These are phyloP conservation scores for Pythium vanterpoolii DNA, from an alignment of 352 stramenopile species.

Conservation along the genomic window DNA sequence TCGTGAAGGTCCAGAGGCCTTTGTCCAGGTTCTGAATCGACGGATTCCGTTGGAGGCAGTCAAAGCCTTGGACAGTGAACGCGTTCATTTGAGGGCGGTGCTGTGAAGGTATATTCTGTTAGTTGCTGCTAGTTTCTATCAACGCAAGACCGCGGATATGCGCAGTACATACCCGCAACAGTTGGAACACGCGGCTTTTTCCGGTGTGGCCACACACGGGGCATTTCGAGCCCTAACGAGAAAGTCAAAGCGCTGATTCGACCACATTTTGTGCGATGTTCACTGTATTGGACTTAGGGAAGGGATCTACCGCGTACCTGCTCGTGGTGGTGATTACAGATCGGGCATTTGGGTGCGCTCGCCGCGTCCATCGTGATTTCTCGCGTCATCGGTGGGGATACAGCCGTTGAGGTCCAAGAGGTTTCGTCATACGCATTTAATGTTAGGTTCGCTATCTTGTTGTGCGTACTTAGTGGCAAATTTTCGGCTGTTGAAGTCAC, in stretches of 20 bases:
- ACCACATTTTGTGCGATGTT: background rate
- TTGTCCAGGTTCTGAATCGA: conserved; percentile 29
- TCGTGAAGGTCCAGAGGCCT: conserved; percentile 46
- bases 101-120: conserved; percentile 14
- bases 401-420: background rate
- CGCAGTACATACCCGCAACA: conserved; percentile 37
- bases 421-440: no score
- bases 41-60: conserved; percentile 38
- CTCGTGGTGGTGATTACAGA: conserved; percentile 55
- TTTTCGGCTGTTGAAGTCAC: background rate
- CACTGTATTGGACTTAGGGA: background rate
- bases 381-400: background rate
- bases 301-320: conserved; percentile 15
- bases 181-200: conserved; percentile 62
- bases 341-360: conserved; percentile 27
- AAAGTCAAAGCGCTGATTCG: background rate
- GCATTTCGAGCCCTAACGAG: conserved; percentile 49
- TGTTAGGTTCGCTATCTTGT: conserved; percentile 8
- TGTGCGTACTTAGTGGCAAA: background rate
- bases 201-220: conserved; percentile 59
- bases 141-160: background rate
- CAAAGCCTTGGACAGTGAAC: conserved; percentile 52
- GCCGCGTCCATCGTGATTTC: background rate
- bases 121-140: background rate
- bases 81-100: conserved; percentile 33